Percentiles rank a stretch among this genome's conserved stretches.
phyloP scores from a whole-genome alignment of 805 yeast genomes.

The Candida ipomoeae region DNA sequence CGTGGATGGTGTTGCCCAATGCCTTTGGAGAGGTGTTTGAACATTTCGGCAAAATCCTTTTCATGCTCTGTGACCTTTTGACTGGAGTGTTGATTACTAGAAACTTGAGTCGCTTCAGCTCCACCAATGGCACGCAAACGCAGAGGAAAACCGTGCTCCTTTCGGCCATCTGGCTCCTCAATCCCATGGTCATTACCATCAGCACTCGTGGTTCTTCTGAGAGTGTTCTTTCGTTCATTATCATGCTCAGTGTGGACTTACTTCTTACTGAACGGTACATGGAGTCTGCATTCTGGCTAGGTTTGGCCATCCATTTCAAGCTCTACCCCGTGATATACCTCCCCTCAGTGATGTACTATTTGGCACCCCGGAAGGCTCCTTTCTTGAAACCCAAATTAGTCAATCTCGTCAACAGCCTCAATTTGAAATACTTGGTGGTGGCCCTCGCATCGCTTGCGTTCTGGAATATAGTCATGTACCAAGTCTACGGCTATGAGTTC shows the following conservation, averaged over 20 bases:
- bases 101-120: slow-evolving; percentile 1
- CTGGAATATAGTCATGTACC: slow-evolving; percentile 59
- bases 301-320: slow-evolving; percentile 82
- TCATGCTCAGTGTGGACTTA: slow-evolving; percentile 44
- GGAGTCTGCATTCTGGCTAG: slow-evolving; percentile 48
- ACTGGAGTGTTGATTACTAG: slow-evolving; percentile 59
- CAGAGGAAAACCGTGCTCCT: slow-evolving; percentile 19
- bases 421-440: slow-evolving; percentile 27
- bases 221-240: slow-evolving; percentile 75
- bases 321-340: slow-evolving; percentile 87
- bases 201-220: slow-evolving; percentile 93
- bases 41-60: slow-evolving; percentile 75
- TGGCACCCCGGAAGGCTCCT: slow-evolving; percentile 25
- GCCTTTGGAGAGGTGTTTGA: slow-evolving; percentile 37
- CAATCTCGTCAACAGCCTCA: slow-evolving; percentile 34
- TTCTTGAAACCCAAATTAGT: slow-evolving; percentile 11
- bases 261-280: slow-evolving; percentile 28
- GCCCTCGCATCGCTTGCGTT: slow-evolving; percentile 41
- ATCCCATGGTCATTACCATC: slow-evolving; percentile 93
- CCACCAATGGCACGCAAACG: not conserved
- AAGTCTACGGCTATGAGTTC: slow-evolving; percentile 68
- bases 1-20: slow-evolving; percentile 80
- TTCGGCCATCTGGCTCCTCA: slow-evolving; percentile 74
- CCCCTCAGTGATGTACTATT: slow-evolving; percentile 59
- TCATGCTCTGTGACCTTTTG: slow-evolving; percentile 70